Conservation (phyloP, 371 early-diverging fungal genomes). For the Cokeromyces recurvatus region DNA sequence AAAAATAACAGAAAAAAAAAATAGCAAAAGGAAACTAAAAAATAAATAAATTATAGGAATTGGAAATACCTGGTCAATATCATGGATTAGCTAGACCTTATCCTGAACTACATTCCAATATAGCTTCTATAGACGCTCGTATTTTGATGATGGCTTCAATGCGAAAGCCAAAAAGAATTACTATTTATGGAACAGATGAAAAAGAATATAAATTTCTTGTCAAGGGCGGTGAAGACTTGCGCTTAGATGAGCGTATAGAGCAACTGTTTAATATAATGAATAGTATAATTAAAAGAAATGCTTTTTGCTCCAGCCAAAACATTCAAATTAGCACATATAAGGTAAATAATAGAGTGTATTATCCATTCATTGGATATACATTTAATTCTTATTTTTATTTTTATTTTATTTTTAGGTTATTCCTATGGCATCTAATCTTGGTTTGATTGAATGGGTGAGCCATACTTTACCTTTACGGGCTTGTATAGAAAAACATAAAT, state of each 20-base stretch:
- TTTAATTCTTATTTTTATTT: not conserved
- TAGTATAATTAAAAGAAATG: conserved; percentile 50
- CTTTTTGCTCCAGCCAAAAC: conserved; percentile 45
- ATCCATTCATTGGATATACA: not conserved
- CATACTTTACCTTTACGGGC: conserved; percentile 43
- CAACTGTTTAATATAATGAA: conserved; percentile 77
- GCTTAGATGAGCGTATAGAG: conserved; percentile 76
- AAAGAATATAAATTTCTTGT: conserved; percentile 66
- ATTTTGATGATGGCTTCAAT: conserved; percentile 68
- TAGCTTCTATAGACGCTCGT: conserved; percentile 57
- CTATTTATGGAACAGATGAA: conserved; percentile 71
- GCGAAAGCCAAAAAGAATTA: conserved; percentile 67
- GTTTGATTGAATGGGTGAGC: conserved; percentile 64
- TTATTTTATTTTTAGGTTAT: conserved; percentile 39
- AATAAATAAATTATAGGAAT: no score
- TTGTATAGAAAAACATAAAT: conserved; percentile 38
- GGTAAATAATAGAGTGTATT: conserved; percentile 19
- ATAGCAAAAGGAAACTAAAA: no score
- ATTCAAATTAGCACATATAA: conserved; percentile 56
- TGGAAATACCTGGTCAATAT: conserved; percentile 81
- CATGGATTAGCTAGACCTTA: conserved; percentile 43
- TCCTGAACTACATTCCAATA: conserved; percentile 48
- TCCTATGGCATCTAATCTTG: conserved; percentile 62
- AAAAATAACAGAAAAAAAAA: no score
- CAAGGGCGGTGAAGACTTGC: conserved; percentile 82